A percentile compares a stretch with the other conserved stretches of the same genome.
phyloP scores from a whole-genome alignment of 176 grass and related monocot species.

The Oryza brachyantha region DNA sequence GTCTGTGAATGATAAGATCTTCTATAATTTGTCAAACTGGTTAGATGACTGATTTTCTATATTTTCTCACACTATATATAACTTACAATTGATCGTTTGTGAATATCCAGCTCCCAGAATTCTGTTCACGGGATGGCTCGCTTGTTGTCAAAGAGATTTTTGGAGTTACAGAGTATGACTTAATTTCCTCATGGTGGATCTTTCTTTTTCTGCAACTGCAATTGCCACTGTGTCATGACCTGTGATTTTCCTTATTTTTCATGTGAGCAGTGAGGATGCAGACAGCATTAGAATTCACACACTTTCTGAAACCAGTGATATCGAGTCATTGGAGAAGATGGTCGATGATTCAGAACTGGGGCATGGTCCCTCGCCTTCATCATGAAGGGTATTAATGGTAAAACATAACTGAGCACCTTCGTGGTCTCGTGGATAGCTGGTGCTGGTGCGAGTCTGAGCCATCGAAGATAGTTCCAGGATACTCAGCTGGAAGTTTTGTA shows the following conservation, averaged over 20 bases:
- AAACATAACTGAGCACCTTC: not conserved
- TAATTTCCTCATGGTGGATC: not conserved
- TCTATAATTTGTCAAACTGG: too few relatives aligned
- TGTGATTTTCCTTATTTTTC: not conserved
- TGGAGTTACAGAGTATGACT: constrained; percentile 89
- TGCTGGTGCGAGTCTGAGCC: constrained; percentile 4
- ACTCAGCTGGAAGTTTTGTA: constrained; percentile 38
- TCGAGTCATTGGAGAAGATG: constrained; percentile 86
- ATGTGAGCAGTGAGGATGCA: constrained; percentile 78
- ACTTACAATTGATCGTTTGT: constrained; percentile 17
- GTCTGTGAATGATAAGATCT: too few relatives aligned
- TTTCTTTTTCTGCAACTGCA: not conserved
- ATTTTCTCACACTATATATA: not conserved
- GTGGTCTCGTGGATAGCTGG: not conserved
- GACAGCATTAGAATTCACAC: constrained; percentile 64
- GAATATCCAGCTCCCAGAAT: constrained; percentile 75
- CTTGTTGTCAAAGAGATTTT: constrained; percentile 93
- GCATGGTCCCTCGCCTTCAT: constrained; percentile 26
- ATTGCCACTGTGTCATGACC: too few relatives aligned
- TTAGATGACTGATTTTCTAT: not conserved
- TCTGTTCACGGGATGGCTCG: constrained; percentile 74
- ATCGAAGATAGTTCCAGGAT: constrained; percentile 3
- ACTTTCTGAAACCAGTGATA: constrained; percentile 61
- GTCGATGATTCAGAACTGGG: constrained; percentile 44
- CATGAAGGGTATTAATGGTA: constrained; percentile 29